Base-by-base conservation (phyloP, 2,329 filamentous ascomycete species). In the Chaetomiaceae sp. region DNA sequence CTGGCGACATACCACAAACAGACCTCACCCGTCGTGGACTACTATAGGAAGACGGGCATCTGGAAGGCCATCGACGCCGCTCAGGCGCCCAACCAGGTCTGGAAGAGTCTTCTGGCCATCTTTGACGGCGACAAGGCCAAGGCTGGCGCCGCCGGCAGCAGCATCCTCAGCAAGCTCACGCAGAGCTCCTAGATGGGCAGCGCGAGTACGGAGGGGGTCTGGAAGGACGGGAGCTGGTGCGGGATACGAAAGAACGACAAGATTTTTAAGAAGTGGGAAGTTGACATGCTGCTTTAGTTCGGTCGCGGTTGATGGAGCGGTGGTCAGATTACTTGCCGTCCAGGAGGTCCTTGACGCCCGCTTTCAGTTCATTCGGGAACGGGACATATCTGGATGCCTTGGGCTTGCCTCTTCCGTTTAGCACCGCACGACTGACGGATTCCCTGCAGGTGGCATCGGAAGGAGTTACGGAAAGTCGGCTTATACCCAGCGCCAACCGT, bases 1-100 rank as follows among this genome's bases (percentile, higher is more conserved):
- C 81, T 99, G 55, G 78, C 78, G 36, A 96, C 92, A 55, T 99
- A 99, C 75, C 94, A 99, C 77, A 78, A 83, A 62, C 94, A 99
- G 82, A 99, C 94, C 30, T 75, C 84, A 40, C 94, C 94, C 18
- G 94, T 99, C 45, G 91, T 96, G 58, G 80, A 84, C 54, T 99
- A 99, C 80, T 99, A 99, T 83, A 88, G 95, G 76, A 90, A 90
- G 75, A 95, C 89, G 45, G 91, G 91, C 63, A 96, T 99, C 78
- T 99, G 94, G 94, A 87, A 86, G 73, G 87, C 87, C 58, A 83
- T 99, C 65, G 94, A 99, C 71, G 94, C 94, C 60, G 95, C 89
- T 77, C 90, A 99, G 78, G 86, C 96, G 75, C 94, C 94, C 18
- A 89, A 89, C 43, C 86, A 91, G 72, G 94, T 99, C 58, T 99